Evolutionary conservation across 1,139 yeast genomes (phyloP).

Genomic region (Tardiomyces blankii): DNA sequence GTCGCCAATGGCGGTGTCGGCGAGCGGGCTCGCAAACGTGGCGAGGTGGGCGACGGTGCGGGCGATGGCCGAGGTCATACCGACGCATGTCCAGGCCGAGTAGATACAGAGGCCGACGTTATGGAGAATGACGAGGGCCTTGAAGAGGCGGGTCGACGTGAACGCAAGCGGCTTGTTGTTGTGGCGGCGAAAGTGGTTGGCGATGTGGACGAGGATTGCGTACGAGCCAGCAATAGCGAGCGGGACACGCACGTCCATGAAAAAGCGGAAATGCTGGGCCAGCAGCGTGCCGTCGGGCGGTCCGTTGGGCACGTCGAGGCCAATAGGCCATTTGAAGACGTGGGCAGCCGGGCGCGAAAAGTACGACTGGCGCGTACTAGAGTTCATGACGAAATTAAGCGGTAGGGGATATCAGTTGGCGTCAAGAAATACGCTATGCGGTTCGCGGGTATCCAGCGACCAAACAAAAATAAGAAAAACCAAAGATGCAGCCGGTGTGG

Average conservation of each 20-base stretch:
- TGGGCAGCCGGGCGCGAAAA: conserved; percentile 19
- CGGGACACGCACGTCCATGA: conserved; percentile 37
- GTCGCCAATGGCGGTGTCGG: conserved; percentile 2
- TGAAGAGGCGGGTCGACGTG: conserved; percentile 38
- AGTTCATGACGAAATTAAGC: too few relatives aligned
- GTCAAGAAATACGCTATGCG: too few relatives aligned
- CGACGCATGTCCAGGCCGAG: conserved; percentile 63
- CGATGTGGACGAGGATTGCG: conserved; percentile 46
- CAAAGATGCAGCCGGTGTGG: too few relatives aligned
- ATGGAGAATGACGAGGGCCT: conserved; percentile 48
- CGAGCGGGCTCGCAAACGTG: conserved; percentile 21
- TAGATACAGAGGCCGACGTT: conserved; percentile 52
- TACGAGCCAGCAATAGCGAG: conserved; percentile 49
- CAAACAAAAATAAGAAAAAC: too few relatives aligned
- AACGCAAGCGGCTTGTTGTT: conserved; percentile 45
- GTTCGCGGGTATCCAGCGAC: too few relatives aligned
- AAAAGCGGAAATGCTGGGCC: conserved; percentile 21
- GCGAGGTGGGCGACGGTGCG: conserved; percentile 15
- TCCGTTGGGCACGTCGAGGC: conserved; percentile 19
- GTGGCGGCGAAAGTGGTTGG: conserved; percentile 36
- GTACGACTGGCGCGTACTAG: conserved; percentile 8
- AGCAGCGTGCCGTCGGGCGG: conserved; percentile 18
- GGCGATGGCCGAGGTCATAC: conserved; percentile 47
- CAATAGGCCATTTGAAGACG: conserved; percentile 19
- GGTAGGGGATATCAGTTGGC: too few relatives aligned